Conservation (phyloP, 805 yeast species). For the Saturnispora ahearnii region DNA sequence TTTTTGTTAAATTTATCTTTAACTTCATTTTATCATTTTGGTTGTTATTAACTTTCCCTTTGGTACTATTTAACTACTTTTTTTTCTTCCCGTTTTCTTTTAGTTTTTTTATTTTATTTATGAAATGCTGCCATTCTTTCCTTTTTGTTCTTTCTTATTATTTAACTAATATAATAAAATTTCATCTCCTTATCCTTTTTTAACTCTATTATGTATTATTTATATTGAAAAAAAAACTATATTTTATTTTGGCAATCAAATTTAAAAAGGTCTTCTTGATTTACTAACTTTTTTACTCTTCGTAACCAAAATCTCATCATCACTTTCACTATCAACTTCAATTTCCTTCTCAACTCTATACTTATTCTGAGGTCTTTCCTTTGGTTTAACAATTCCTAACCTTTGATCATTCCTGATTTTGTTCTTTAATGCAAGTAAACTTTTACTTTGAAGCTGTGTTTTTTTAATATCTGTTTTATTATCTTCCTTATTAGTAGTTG, state of each 20-base stretch:
- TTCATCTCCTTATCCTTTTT: not conserved
- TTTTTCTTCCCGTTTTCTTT: no score
- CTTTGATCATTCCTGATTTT: constrained; percentile 21
- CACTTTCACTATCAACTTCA: not conserved
- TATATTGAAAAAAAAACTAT: not conserved
- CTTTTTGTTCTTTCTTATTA: no score
- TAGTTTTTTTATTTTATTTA: no score
- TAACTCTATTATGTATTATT: not conserved
- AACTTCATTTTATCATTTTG: no score
- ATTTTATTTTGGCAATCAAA: not conserved
- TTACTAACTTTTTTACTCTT: constrained; percentile 2
- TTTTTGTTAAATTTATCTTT: no score
- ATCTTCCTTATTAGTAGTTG: constrained; percentile 7
- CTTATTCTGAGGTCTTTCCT: constrained; percentile 1
- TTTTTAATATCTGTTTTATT: constrained; percentile 7
- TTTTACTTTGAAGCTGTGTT: constrained; percentile 14
- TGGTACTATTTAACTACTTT: no score
- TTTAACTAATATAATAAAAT: no score
- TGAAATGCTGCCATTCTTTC: no score
- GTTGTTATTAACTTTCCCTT: no score
- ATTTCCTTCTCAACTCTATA: not conserved
- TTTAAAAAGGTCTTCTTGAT: constrained; percentile 5
- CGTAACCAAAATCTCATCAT: not conserved
- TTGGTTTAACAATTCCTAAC: constrained; percentile 1
- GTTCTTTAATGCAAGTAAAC: constrained; percentile 22